phyloP scores from a whole-genome alignment of 192 early-diverging fungal genomes.

The Backusella tuberculispora region DNA sequence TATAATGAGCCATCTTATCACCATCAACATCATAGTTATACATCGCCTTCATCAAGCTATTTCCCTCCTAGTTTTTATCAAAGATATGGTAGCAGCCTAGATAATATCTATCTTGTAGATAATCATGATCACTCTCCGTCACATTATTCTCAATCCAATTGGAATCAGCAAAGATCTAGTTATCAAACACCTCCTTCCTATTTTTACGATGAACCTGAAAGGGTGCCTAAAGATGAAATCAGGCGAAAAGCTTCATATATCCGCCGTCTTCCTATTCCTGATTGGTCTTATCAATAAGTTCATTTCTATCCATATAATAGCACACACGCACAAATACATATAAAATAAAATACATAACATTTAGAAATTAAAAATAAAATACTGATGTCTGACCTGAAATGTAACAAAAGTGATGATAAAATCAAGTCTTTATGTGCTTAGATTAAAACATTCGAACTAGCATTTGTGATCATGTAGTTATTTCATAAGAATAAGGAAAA shows the following conservation, averaged over 20 bases:
- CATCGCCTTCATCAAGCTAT: neutral
- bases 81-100: neutral
- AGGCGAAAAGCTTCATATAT: neutral
- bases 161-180: neutral
- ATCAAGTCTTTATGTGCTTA: no score
- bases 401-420: no score
- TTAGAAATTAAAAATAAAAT: no score
- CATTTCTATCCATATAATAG: no score
- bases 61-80: neutral
- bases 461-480: no score
- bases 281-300: neutral
- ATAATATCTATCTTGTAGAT: neutral
- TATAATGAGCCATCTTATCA: slow-evolving; percentile 1
- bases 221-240: neutral
- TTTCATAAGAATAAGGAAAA: no score
- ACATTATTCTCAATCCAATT: neutral
- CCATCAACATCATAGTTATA: neutral
- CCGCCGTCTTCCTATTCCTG: neutral
- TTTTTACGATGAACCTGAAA: neutral
- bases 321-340: no score
- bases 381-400: no score
- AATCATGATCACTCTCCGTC: neutral
- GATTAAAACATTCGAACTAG: no score
- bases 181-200: neutral
- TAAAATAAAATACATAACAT: no score